Evolutionary conservation across 805 yeast genomes (phyloP), one percentile per base, ranked within the genome.

Genomic region (Zygosaccharomyces siamensis): DNA sequence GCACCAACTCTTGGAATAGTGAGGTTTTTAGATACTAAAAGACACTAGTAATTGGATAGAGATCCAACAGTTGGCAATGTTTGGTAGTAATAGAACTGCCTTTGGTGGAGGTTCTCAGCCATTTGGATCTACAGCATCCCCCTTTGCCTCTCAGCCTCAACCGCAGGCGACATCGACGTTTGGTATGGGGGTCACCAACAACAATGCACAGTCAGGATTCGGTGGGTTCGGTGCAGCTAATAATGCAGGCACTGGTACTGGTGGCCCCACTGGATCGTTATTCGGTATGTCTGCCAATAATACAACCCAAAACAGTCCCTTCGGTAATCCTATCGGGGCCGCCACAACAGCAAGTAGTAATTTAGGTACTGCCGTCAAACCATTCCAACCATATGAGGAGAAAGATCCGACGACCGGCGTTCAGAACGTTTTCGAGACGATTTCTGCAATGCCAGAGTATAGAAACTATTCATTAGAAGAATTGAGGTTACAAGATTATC

Each of bases 391-490:
- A 7, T 75, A 68, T 55, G 73, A 75, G 31, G 97, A 92, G 64
- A 86, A 84, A 59, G 97, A 90, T 61, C 63, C 69, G 31, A 65
- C 74, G 3, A 72, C 81, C 10, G 77, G 80, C 28, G 77, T 78
- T 5, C 71, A 74, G 18, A 82, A 80, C 47, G 69, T 74, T 43
- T 90, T 74, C 69, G 88, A 92, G 67, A 81, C 81, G 57, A 84
- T 93, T 52, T 73, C 86, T 8, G 78, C 87, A 39, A 90, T 93
- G 97, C 96, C 95, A 4, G 96, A 89, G 66, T 93, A 92, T 64
- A 77, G 77, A 58, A 81, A 82, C 57, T 86, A 68, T 59, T 86
- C 96, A 0, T 78, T 83, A 61, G 97, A 89, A 66, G 99, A 93
- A 64, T 77, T 93, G 67, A 79, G 99, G 63, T 72, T 78, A 57